Evolutionary conservation across 2,329 filamentous ascomycete genomes (phyloP).

Genomic region (Ceratocystis diversiconidia): DNA sequence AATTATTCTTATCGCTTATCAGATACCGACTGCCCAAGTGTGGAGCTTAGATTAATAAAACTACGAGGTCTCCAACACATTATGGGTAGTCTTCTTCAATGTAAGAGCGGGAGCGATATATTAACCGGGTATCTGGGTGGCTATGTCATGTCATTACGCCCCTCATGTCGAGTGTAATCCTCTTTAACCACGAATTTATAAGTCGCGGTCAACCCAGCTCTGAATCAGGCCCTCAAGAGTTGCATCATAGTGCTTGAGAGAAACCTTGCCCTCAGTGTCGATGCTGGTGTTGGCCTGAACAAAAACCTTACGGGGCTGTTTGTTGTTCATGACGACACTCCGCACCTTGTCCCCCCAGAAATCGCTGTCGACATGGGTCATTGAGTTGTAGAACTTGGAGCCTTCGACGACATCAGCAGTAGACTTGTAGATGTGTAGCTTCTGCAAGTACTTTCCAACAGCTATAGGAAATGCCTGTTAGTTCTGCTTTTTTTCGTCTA

Average conservation of each 20-base stretch:
- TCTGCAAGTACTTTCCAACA: constrained; percentile 76
- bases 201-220: constrained; percentile 56
- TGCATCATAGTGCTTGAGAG: constrained; percentile 74
- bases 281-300: constrained; percentile 83
- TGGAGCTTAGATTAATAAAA: background rate
- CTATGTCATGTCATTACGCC: background rate
- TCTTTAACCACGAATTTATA: constrained; percentile 24
- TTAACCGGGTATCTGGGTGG: constrained; percentile 11
- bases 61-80: background rate
- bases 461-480: constrained; percentile 32
- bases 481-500: constrained; percentile 9
- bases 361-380: constrained; percentile 66
- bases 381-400: constrained; percentile 65
- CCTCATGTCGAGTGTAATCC: background rate
- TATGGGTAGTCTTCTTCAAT: background rate
- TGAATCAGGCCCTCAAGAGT: constrained; percentile 67
- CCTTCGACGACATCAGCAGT: constrained; percentile 71
- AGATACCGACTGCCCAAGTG: background rate
- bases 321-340: constrained; percentile 58
- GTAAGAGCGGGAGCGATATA: background rate
- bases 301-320: constrained; percentile 79
- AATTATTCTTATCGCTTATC: background rate
- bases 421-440: constrained; percentile 82
- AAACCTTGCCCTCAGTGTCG: constrained; percentile 54
- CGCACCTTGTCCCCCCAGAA: constrained; percentile 76